Evolutionary conservation across 1,284 basidiomycete genomes (phyloP).

Genomic region (Grifola frondosa): DNA sequence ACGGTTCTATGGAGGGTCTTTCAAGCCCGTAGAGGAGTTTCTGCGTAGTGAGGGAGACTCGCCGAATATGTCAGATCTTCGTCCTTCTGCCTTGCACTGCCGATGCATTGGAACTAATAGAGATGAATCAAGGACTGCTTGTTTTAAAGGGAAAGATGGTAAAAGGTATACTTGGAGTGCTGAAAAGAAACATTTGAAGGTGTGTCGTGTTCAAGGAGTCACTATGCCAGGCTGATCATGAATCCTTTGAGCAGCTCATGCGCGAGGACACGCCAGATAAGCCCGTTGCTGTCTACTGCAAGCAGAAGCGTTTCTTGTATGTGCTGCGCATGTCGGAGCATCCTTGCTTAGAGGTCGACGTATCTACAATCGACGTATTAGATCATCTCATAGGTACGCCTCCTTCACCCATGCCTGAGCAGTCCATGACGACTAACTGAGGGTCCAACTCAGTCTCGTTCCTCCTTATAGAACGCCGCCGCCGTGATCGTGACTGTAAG

Average conservation of each 20-base stretch:
- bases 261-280: constrained; percentile 29
- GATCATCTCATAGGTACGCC: constrained; percentile 40
- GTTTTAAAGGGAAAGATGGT: constrained; percentile 34
- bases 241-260: constrained; percentile 28
- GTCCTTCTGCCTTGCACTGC: background rate
- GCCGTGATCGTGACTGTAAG: no score
- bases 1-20: constrained; percentile 30
- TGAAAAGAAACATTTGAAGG: constrained; percentile 30
- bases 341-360: constrained; percentile 40
- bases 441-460: no score
- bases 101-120: constrained; percentile 1
- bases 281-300: constrained; percentile 38
- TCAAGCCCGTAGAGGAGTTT: constrained; percentile 28
- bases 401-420: no score
- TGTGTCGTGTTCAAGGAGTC: constrained; percentile 8
- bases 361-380: constrained; percentile 33
- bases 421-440: no score
- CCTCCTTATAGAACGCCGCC: no score
- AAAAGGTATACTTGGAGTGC: constrained; percentile 34
- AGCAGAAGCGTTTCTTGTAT: constrained; percentile 36
- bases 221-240: background rate
- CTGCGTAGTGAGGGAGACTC: constrained; percentile 20
- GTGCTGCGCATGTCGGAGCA: constrained; percentile 38
- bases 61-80: constrained; percentile 6
- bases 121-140: constrained; percentile 21